Conservation (phyloP, 371 early-diverging fungal species). For the Funneliformis caledonium region DNA sequence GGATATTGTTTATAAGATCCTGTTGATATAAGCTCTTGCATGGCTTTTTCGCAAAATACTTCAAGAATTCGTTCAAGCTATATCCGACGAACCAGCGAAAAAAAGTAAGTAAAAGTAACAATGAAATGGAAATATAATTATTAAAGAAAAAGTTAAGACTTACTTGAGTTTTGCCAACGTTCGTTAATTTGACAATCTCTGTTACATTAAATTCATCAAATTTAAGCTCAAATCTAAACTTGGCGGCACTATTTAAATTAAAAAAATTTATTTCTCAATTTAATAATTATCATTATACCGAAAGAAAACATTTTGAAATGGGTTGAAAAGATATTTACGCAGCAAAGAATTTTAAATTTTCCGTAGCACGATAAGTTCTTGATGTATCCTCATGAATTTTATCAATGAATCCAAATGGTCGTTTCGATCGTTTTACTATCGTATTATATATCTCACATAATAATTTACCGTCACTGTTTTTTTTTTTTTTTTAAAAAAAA, state of each 20-base stretch:
- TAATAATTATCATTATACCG: background rate
- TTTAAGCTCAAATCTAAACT: conserved; percentile 61
- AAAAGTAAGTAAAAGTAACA: background rate
- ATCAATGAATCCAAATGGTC: conserved; percentile 66
- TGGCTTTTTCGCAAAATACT: conserved; percentile 39
- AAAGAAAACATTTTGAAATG: background rate
- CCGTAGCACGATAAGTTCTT: conserved; percentile 67
- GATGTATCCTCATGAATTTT: conserved; percentile 62
- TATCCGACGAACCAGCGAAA: background rate
- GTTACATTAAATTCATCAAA: conserved; percentile 59
- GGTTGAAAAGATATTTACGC: conserved; percentile 53
- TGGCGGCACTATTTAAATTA: conserved; percentile 48
- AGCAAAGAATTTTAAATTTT: conserved; percentile 66
- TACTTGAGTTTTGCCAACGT: conserved; percentile 51
- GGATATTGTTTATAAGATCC: conserved; percentile 24
- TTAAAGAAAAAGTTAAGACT: background rate
- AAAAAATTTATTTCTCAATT: conserved; percentile 1
- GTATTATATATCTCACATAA: conserved; percentile 62
- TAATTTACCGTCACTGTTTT: conserved; percentile 57
- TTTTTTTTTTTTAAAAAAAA: background rate
- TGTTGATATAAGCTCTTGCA: conserved; percentile 38
- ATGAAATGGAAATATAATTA: background rate
- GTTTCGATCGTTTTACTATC: conserved; percentile 59
- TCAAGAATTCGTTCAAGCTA: conserved; percentile 26
- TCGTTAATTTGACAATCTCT: conserved; percentile 62